Evolutionary conservation across 129 eudicot genomes (phyloP).

Genomic region (Artemisia tridentata): DNA sequence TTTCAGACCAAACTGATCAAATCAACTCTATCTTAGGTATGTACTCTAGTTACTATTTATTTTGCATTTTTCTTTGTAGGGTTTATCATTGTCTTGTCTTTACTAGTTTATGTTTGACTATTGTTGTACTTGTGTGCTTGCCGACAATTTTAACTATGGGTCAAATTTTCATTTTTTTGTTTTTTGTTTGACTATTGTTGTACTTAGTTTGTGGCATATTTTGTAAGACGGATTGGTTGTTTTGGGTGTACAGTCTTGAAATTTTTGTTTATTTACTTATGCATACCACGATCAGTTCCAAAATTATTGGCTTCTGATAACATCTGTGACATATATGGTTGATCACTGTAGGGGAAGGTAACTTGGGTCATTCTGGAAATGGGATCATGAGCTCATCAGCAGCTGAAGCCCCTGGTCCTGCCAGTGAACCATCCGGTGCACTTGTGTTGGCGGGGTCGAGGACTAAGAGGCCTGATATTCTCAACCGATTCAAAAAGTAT

Average conservation of each 20-base stretch:
- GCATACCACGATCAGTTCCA: too few relatives aligned
- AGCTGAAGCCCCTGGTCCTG: constrained; percentile 59
- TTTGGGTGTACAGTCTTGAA: too few relatives aligned
- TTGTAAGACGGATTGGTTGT: background rate
- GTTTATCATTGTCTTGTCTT: too few relatives aligned
- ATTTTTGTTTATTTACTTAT: too few relatives aligned
- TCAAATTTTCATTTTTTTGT: too few relatives aligned
- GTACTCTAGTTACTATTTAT: too few relatives aligned
- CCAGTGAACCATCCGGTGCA: constrained; percentile 36
- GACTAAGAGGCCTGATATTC: constrained; percentile 80
- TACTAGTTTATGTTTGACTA: too few relatives aligned
- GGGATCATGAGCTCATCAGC: constrained; percentile 37
- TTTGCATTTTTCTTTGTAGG: too few relatives aligned
- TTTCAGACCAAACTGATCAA: constrained; percentile 36
- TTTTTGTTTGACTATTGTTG: too few relatives aligned
- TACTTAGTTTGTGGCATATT: too few relatives aligned
- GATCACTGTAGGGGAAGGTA: constrained; percentile 51
- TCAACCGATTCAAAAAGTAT: constrained; percentile 54
- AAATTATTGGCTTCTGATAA: background rate
- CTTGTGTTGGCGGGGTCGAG: constrained; percentile 73
- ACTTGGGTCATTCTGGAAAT: constrained; percentile 58
- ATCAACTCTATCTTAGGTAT: constrained; percentile 47
- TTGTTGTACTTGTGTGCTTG: too few relatives aligned
- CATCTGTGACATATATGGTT: constrained; percentile 14
- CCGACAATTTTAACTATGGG: too few relatives aligned